These are phyloP conservation scores for Bruguiera sexangula DNA, from an alignment of 345 rosid species.

Conservation along the genomic window DNA sequence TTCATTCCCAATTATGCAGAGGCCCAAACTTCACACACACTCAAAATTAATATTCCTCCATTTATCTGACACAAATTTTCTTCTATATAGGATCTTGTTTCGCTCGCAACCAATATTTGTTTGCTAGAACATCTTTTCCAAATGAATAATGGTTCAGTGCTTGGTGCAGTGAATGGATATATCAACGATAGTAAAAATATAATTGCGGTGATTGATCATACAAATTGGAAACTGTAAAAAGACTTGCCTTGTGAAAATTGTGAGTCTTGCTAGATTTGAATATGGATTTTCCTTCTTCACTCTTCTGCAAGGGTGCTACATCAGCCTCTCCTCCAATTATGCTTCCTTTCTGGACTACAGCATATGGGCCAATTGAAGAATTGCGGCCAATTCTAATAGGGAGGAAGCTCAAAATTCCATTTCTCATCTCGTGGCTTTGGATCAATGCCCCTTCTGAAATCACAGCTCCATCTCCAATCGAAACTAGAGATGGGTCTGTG, in stretches of 20 bases:
- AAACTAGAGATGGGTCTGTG: constrained; percentile 60
- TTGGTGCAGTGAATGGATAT: no score
- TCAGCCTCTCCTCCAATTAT: constrained; percentile 41
- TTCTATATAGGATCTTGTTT: no score
- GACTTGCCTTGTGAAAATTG: constrained; percentile 30
- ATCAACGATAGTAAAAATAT: not conserved
- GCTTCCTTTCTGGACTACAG: constrained; percentile 62
- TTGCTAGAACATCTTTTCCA: no score
- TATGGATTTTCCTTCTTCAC: constrained; percentile 34
- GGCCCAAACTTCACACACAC: no score
- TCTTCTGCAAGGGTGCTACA: constrained; percentile 49
- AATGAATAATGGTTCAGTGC: no score
- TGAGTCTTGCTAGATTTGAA: constrained; percentile 26
- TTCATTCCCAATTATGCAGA: no score
- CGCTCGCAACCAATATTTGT: no score
- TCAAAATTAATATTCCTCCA: no score
- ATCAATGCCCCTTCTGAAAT: constrained; percentile 59
- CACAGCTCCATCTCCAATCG: constrained; percentile 58
- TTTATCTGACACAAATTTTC: no score
- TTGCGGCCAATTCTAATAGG: constrained; percentile 47
- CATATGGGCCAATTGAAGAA: constrained; percentile 55
- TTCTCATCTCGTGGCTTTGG: constrained; percentile 61
- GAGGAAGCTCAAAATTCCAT: constrained; percentile 47
- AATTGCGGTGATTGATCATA: not conserved
- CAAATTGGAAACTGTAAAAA: not conserved